Base-by-base conservation (phyloP, 176 grass and related monocot species). In the Phyllostachys edulis region DNA sequence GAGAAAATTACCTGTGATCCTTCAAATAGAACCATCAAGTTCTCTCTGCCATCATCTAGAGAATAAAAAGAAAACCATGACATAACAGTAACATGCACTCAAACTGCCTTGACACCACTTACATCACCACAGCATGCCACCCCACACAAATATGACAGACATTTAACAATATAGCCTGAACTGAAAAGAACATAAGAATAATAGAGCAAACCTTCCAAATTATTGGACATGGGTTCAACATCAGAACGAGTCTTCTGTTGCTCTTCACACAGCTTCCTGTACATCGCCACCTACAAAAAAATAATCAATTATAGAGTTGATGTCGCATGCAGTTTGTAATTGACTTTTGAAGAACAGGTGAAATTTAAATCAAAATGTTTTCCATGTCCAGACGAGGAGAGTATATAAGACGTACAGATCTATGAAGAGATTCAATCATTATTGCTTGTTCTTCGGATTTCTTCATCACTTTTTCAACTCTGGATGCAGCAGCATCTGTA, bases 381-480 rank as follows among this genome's bases (percentile, higher is more conserved):
- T 82, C 47, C 1, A 50, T 36, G 59, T 71, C 41, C 20, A 72
- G 29, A 41, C 21, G 62, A 91, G 15, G 66, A 87, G 26, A 29
- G 72, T 44, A 71, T 59, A 67, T 20, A 80, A 65, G 29, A 88
- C 87, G 76, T 90, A 96, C 97, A 45, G 97, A 96, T 85, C 89
- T 93, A 79, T 99, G 93, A 84, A 99, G 91, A 77, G 97, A 96
- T 89, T 99, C 97, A 24, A 99, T 94, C 91, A 99, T 92, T 87
- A 89, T 82, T 66, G 83, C 82, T 82, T 99, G 93, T 88, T 99
- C 97, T 82, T 99, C 97, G 8, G 89, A 94, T 89, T 90, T 99
- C 67, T 96, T 99, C 65, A 94, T 87, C 26, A 99, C 84, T 76
- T 90, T 87, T 82, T 99, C 97, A 77, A 99, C 86, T 80, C 91